These are phyloP conservation scores for Brasenia schreberi DNA, from an alignment of 164 flowering plant species.

Conservation along the genomic window DNA sequence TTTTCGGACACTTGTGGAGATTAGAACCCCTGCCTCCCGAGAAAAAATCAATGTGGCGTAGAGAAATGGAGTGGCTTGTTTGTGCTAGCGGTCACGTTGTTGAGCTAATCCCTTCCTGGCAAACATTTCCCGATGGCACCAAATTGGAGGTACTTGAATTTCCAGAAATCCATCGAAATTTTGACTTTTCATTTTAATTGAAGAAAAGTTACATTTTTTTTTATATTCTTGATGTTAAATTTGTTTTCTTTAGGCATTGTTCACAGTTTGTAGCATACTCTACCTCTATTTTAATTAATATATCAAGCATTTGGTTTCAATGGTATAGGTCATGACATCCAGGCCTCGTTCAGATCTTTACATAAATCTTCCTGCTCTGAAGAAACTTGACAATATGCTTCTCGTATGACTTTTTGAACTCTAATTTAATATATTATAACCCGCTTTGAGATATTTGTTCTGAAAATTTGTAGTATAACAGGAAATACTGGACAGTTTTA, in stretches of 20 bases:
- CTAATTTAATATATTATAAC: neutral
- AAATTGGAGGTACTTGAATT: conserved; percentile 67
- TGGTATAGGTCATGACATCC: conserved; percentile 78
- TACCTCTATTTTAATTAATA: neutral
- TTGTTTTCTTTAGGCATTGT: neutral
- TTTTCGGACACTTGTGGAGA: conserved; percentile 95
- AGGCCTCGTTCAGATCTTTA: conserved; percentile 75
- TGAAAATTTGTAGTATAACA: conserved; percentile 11
- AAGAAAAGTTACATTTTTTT: neutral
- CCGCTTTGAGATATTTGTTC: neutral
- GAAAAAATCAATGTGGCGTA: conserved; percentile 84
- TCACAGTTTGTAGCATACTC: neutral
- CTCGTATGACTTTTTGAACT: conserved; percentile 41
- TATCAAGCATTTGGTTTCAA: neutral
- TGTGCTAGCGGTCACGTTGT: conserved; percentile 87
- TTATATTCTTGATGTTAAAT: no score
- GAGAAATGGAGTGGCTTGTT: conserved; percentile 93
- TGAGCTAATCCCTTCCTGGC: conserved; percentile 81
- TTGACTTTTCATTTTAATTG: neutral
- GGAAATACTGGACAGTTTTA: conserved; percentile 84
- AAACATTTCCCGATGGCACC: conserved; percentile 79
- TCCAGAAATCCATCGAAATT: neutral
- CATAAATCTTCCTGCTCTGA: conserved; percentile 86
- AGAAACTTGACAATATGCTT: conserved; percentile 90
- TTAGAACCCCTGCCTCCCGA: conserved; percentile 66